phyloP scores from a whole-genome alignment of 345 rosid species.

The Euclidium syriacum region DNA sequence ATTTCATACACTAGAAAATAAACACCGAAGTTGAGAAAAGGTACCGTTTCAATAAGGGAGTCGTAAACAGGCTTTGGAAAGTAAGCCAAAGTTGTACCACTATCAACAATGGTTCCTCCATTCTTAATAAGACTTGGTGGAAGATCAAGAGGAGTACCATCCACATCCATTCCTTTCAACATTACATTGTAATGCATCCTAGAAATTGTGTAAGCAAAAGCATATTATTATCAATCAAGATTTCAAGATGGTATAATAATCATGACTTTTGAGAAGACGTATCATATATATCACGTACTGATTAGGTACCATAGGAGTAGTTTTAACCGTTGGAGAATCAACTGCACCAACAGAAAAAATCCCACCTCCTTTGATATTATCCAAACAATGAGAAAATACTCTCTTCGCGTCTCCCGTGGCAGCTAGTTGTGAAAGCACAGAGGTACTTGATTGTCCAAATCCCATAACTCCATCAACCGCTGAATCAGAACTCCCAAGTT shows the following conservation, averaged over 20 bases:
- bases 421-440: slow-evolving; percentile 82
- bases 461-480: slow-evolving; percentile 93
- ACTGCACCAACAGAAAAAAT: slow-evolving; percentile 74
- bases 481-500: slow-evolving; percentile 48
- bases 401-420: slow-evolving; percentile 53
- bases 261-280: slow-evolving; percentile 25
- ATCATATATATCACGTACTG: slow-evolving; percentile 65
- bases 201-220: slow-evolving; percentile 21
- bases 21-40: neutral
- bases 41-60: slow-evolving; percentile 47
- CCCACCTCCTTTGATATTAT: slow-evolving; percentile 71
- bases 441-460: slow-evolving; percentile 81
- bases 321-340: slow-evolving; percentile 56
- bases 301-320: slow-evolving; percentile 72
- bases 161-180: slow-evolving; percentile 72
- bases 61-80: slow-evolving; percentile 55
- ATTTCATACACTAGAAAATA: neutral
- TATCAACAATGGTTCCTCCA: slow-evolving; percentile 73
- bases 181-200: slow-evolving; percentile 87
- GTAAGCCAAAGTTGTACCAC: slow-evolving; percentile 95
- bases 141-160: slow-evolving; percentile 42
- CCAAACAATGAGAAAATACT: slow-evolving; percentile 81
- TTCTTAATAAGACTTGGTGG: slow-evolving; percentile 43
- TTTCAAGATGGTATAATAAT: neutral
- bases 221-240: slow-evolving; percentile 18